Conservation (phyloP, 2,329 filamentous ascomycete species). For the Clonostachys solani region DNA sequence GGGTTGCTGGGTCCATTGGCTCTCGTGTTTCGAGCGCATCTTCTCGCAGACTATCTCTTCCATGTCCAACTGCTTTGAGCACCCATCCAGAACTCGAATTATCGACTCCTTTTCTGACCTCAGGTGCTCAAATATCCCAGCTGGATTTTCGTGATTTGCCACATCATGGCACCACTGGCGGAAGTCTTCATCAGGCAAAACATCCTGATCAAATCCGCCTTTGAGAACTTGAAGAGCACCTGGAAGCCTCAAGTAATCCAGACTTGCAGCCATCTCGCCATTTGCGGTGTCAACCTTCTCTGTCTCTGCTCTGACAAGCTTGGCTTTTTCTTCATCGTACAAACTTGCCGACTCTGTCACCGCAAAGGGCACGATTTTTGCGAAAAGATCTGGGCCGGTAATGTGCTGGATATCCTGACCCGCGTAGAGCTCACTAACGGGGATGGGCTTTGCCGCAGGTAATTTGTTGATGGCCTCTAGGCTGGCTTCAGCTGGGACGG, state of each 20-base stretch:
- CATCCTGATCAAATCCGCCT: slow-evolving; percentile 86
- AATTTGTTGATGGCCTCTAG: slow-evolving; percentile 82
- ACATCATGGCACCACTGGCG: slow-evolving; percentile 92
- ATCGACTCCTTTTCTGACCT: slow-evolving; percentile 75
- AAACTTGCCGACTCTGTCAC: slow-evolving; percentile 95
- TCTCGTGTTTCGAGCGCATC: slow-evolving; percentile 96
- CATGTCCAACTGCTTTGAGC: slow-evolving; percentile 87
- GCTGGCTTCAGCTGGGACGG: slow-evolving; percentile 79
- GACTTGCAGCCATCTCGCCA: slow-evolving; percentile 89
- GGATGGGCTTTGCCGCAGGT: slow-evolving; percentile 93
- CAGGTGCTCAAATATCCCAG: slow-evolving; percentile 73
- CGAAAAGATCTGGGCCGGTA: slow-evolving; percentile 93
- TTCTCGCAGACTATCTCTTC: slow-evolving; percentile 98
- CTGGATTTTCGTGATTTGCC: slow-evolving; percentile 77
- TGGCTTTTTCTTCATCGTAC: slow-evolving; percentile 98
- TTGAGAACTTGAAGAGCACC: slow-evolving; percentile 88
- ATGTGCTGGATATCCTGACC: slow-evolving; percentile 97
- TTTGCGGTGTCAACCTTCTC: slow-evolving; percentile 92
- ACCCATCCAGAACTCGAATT: slow-evolving; percentile 67
- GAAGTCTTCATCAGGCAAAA: slow-evolving; percentile 86
- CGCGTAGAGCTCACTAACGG: slow-evolving; percentile 92
- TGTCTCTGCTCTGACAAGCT: slow-evolving; percentile 87
- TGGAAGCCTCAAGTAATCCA: slow-evolving; percentile 90
- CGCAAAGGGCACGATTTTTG: slow-evolving; percentile 92
- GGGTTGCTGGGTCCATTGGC: slow-evolving; percentile 95